phyloP scores from a whole-genome alignment of 768 basidiomycete species.

The Suillus luteus region DNA sequence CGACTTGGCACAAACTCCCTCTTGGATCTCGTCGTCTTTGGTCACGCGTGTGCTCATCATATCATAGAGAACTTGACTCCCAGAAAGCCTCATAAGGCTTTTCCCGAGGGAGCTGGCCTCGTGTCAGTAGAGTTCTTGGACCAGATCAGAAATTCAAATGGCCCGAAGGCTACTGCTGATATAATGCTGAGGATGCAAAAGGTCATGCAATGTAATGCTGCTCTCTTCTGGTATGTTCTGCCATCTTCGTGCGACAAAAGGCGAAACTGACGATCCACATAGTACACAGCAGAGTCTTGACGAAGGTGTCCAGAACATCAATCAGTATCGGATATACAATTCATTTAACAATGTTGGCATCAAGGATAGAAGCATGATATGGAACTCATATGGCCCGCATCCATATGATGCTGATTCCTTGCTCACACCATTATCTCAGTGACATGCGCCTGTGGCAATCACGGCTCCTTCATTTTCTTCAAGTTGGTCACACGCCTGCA shows the following conservation, averaged over 20 bases:
- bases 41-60: conserved; percentile 95
- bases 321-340: conserved; percentile 82
- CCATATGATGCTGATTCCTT: conserved; percentile 7
- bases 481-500: conserved; percentile 3
- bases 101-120: conserved; percentile 85
- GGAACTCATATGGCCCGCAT: conserved; percentile 84
- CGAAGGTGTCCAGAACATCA: conserved; percentile 88
- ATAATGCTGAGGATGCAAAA: conserved; percentile 97
- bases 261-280: conserved; percentile 15
- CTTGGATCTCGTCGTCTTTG: too few relatives aligned
- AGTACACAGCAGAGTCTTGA: conserved; percentile 89
- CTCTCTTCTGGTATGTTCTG: conserved; percentile 79
- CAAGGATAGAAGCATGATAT: conserved; percentile 99
- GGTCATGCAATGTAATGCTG: conserved; percentile 97
- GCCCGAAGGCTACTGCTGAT: conserved; percentile 83
- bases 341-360: conserved; percentile 90
- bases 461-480: conserved; percentile 11
- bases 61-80: conserved; percentile 90
- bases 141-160: conserved; percentile 79
- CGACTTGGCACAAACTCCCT: too few relatives aligned
- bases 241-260: conserved; percentile 1
- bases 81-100: conserved; percentile 86
- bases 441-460: conserved; percentile 42
- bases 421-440: conserved; percentile 42
- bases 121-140: conserved; percentile 86